Percentiles rank a stretch among this genome's conserved stretches.
phyloP scores from a whole-genome alignment of 495 filamentous ascomycete genomes.

The Aspergillus steynii region DNA sequence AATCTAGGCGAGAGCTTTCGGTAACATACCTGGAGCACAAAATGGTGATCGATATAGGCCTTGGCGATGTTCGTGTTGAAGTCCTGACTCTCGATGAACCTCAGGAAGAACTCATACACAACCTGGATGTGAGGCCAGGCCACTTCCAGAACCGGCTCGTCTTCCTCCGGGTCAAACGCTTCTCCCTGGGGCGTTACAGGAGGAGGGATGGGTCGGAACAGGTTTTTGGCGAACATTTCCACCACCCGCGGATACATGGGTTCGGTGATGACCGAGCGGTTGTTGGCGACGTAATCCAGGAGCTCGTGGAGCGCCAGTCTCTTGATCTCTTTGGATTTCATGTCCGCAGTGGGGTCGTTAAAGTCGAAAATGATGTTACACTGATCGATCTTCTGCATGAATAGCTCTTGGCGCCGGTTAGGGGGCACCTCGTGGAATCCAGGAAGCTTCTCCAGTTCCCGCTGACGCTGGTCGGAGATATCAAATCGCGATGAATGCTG shows the following conservation, averaged over 20 bases:
- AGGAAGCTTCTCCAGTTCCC: slow-evolving; percentile 94
- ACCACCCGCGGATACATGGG: slow-evolving; percentile 99
- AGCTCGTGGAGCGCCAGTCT: slow-evolving; percentile 93
- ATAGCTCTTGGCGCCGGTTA: slow-evolving; percentile 91
- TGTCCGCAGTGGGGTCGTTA: slow-evolving; percentile 96
- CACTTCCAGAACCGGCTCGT: slow-evolving; percentile 96
- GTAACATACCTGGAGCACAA: slow-evolving; percentile 77
- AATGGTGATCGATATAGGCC: slow-evolving; percentile 95
- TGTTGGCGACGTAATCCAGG: slow-evolving; percentile 97
- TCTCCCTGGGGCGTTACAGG: slow-evolving; percentile 97
- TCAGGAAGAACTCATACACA: slow-evolving; percentile 98
- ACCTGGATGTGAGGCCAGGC: slow-evolving; percentile 99
- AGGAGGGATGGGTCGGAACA: slow-evolving; percentile 95
- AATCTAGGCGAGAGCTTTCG: background rate
- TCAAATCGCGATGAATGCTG: slow-evolving; percentile 98
- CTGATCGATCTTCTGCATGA: slow-evolving; percentile 99
- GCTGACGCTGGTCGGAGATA: slow-evolving; percentile 85
- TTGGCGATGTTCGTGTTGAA: slow-evolving; percentile 99
- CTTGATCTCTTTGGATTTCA: slow-evolving; percentile 99
- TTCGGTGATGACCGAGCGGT: slow-evolving; percentile 96
- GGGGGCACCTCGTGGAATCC: slow-evolving; percentile 99
- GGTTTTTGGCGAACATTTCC: slow-evolving; percentile 98
- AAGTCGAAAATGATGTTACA: slow-evolving; percentile 99
- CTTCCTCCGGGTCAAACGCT: slow-evolving; percentile 97
- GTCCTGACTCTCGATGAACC: slow-evolving; percentile 99